Evolutionary conservation across 352 stramenopile genomes (phyloP).

Genomic region (Blastocystis hominis): DNA sequence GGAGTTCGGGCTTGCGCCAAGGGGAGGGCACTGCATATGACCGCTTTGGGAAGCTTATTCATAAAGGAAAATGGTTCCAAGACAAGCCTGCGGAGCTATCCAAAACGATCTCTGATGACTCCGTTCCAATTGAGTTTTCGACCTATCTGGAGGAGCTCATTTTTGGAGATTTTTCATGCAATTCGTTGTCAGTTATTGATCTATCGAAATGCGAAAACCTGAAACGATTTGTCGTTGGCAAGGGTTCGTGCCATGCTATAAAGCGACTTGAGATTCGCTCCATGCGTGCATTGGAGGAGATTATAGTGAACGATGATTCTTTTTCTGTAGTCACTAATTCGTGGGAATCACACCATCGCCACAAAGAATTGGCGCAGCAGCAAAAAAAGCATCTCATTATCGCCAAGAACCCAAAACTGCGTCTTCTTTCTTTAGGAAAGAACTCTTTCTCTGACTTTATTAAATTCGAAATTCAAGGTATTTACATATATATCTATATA

Average conservation of each 20-base stretch:
- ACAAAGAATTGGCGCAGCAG: not conserved
- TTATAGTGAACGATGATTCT: not conserved
- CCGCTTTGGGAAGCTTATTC: not conserved
- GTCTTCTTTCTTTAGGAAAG: not conserved
- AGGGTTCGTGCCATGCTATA: not conserved
- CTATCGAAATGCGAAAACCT: not conserved
- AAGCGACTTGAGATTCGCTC: not conserved
- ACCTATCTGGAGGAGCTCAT: not conserved
- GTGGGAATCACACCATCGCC: not conserved
- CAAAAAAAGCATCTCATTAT: not conserved
- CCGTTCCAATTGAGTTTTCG: not conserved
- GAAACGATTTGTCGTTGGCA: not conserved
- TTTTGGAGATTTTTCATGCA: not conserved
- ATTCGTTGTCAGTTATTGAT: not conserved
- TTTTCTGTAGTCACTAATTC: not conserved
- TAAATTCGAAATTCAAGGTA: not conserved
- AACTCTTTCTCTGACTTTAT: constrained; percentile 41
- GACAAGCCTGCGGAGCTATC: not conserved
- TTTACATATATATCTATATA: too few species aligned
- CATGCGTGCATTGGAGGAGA: not conserved
- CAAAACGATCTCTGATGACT: not conserved
- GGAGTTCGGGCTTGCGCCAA: not conserved
- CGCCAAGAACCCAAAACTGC: not conserved
- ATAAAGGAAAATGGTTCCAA: not conserved
- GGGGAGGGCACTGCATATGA: not conserved